Evolutionary conservation across 2,329 filamentous ascomycete species (phyloP).

Genomic region (Colletotrichum australisinense): DNA sequence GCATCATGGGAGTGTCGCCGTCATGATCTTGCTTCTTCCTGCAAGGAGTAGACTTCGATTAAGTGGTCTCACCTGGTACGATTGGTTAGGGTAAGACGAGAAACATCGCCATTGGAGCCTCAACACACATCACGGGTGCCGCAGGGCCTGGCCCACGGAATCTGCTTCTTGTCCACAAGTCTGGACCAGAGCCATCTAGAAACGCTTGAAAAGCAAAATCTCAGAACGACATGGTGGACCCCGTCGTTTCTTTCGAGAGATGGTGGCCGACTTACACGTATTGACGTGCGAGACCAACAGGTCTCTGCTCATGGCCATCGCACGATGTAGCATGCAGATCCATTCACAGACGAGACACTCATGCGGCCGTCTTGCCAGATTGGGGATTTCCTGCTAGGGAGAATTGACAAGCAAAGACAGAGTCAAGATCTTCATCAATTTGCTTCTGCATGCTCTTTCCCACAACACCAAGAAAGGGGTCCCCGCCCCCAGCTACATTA

Average conservation of each 20-base stretch:
- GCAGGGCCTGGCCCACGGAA: background rate
- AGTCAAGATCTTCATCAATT: background rate
- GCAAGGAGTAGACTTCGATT: slow-evolving; percentile 9
- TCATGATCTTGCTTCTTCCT: slow-evolving; percentile 8
- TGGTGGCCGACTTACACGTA: background rate
- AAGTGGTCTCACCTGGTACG: slow-evolving; percentile 2
- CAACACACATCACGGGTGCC: background rate
- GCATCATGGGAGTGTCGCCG: background rate
- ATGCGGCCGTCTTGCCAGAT: background rate
- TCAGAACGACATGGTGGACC: background rate
- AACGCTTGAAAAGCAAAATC: background rate
- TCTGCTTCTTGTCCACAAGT: background rate
- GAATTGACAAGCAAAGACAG: background rate
- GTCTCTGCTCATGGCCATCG: background rate
- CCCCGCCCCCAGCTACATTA: background rate
- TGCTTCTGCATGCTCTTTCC: background rate
- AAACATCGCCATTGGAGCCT: too few species aligned
- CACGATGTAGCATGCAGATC: background rate
- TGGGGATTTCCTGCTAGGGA: background rate
- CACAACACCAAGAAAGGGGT: background rate
- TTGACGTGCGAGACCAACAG: background rate
- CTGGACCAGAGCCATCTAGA: background rate
- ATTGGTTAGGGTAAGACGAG: background rate
- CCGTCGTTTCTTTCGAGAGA: background rate
- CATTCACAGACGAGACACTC: background rate